These are phyloP conservation scores for Nectriaceae sp. DNA, from an alignment of 2,329 filamentous ascomycete species.

Conservation along the genomic window DNA sequence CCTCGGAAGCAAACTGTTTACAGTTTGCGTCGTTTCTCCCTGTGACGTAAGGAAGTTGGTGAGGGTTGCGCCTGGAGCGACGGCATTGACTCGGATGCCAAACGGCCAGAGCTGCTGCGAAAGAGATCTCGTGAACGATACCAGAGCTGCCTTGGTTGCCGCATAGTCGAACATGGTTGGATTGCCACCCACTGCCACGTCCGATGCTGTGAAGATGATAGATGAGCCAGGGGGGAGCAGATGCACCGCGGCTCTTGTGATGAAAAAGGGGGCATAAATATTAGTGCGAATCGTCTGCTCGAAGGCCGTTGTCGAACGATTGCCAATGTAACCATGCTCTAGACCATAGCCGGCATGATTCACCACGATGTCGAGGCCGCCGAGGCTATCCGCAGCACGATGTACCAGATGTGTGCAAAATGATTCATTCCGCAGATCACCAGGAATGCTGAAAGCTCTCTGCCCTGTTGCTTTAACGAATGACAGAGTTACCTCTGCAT, in stretches of 20 bases:
- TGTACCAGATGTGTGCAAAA: background rate
- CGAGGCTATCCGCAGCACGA: constrained; percentile 15
- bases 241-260: background rate
- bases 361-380: constrained; percentile 52
- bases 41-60: background rate
- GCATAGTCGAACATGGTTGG: constrained; percentile 54
- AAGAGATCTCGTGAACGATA: constrained; percentile 55
- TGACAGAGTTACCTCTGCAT: constrained; percentile 55
- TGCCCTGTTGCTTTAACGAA: constrained; percentile 52
- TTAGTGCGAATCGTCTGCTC: background rate
- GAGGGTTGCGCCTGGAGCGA: constrained; percentile 35
- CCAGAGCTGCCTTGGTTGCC: constrained; percentile 59
- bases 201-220: constrained; percentile 59
- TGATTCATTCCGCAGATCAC: constrained; percentile 45
- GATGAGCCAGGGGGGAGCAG: background rate
- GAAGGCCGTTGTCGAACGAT: background rate
- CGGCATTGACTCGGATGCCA: constrained; percentile 57
- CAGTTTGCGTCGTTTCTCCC: background rate
- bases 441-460: constrained; percentile 48
- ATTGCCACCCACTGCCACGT: constrained; percentile 56
- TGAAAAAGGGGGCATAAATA: background rate
- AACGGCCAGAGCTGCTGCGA: constrained; percentile 54
- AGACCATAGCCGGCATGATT: constrained; percentile 49
- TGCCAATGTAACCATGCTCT: background rate
- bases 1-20: background rate